These are phyloP conservation scores for Pichia paraexigua DNA, from an alignment of 805 yeast species.

Conservation along the genomic window DNA sequence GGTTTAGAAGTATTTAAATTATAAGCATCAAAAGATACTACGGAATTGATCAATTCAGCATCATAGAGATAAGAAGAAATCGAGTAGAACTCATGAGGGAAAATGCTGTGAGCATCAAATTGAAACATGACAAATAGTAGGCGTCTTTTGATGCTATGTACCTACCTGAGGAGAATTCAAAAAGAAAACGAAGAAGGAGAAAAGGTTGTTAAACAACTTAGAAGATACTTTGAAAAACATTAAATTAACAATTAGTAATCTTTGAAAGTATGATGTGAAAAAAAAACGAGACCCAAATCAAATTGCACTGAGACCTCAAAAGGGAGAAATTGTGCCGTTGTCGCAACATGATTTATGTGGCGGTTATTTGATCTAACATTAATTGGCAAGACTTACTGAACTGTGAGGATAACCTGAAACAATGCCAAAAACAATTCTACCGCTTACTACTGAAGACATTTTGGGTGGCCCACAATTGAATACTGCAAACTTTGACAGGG, in stretches of 20 bases:
- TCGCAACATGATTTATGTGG: neutral
- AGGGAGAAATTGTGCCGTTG: neutral
- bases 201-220: neutral
- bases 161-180: neutral
- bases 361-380: neutral
- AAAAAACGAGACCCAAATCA: neutral
- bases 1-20: neutral
- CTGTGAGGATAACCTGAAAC: neutral
- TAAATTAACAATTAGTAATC: neutral
- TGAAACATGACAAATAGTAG: neutral
- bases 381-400: neutral
- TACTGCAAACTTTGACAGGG: neutral
- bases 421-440: constrained; percentile 9
- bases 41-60: neutral
- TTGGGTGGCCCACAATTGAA: neutral
- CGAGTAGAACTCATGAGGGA: neutral
- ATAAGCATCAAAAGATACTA: neutral
- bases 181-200: neutral
- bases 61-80: neutral
- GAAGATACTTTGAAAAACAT: no score
- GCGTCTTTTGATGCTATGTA: neutral
- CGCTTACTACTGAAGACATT: constrained; percentile 16
- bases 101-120: neutral
- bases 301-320: neutral
- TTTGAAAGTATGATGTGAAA: neutral